A percentile compares a stretch with the other conserved stretches of the same genome.
phyloP scores from a whole-genome alignment of 148 eudicot genomes.

The Fallopia convolvulus region DNA sequence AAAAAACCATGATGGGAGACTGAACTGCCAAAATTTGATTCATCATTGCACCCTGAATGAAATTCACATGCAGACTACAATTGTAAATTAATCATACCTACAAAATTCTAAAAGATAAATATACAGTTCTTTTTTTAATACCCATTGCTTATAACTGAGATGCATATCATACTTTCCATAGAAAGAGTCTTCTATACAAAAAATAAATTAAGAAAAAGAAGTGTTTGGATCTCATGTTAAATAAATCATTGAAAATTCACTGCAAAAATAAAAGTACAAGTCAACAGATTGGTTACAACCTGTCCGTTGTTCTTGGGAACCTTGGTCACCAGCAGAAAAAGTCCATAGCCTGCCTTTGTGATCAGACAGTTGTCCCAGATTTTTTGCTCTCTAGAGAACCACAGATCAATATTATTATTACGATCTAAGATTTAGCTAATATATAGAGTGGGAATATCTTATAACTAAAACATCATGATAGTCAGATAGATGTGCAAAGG shows the following conservation, averaged over 20 bases:
- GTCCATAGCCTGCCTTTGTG: background rate
- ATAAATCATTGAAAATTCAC: background rate
- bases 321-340: background rate
- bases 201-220: background rate
- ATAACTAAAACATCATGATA: background rate
- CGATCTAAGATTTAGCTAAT: background rate
- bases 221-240: background rate
- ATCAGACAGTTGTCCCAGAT: background rate
- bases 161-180: background rate
- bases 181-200: background rate
- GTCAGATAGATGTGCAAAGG: background rate
- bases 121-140: background rate
- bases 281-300: background rate
- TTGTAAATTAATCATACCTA: conserved; percentile 6
- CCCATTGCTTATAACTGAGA: background rate
- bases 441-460: background rate
- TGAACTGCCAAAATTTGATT: conserved; percentile 14
- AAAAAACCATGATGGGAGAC: conserved; percentile 27
- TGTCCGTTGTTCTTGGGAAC: background rate
- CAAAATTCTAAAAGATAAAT: background rate
- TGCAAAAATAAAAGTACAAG: background rate
- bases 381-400: conserved; percentile 6
- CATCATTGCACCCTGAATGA: conserved; percentile 32
- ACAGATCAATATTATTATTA: background rate
- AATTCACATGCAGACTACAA: conserved; percentile 11